Conservation (phyloP, 2,329 filamentous ascomycete species). For the Pezicula radicicola region DNA sequence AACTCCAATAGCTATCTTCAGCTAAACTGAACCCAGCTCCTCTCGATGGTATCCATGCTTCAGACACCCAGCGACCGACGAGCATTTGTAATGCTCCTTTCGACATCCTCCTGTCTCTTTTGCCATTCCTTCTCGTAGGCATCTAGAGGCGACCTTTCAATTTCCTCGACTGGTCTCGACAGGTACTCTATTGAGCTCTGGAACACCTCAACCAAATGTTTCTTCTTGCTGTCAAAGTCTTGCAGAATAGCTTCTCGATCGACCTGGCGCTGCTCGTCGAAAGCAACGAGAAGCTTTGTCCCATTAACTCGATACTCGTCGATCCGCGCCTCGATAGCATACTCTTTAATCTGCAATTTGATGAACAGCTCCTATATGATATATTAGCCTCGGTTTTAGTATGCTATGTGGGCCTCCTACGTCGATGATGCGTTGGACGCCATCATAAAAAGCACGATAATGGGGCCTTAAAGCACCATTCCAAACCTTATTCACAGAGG, state of each 20-base stretch:
- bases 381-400: slow-evolving; percentile 12
- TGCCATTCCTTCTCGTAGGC: slow-evolving; percentile 21
- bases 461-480: slow-evolving; percentile 25
- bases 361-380: slow-evolving; percentile 25
- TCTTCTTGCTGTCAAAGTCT: slow-evolving; percentile 13
- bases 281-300: slow-evolving; percentile 16
- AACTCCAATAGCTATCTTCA: too few relatives aligned
- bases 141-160: slow-evolving; percentile 12
- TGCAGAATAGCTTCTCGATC: slow-evolving; percentile 12
- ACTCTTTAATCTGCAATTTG: slow-evolving; percentile 23
- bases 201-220: slow-evolving; percentile 16
- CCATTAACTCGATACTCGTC: slow-evolving; percentile 26
- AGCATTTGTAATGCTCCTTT: slow-evolving; percentile 11
- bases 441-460: slow-evolving; percentile 20
- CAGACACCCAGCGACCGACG: background rate
- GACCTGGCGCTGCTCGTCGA: slow-evolving; percentile 12
- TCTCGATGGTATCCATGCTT: background rate
- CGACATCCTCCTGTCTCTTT: slow-evolving; percentile 18
- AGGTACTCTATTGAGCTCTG: slow-evolving; percentile 13
- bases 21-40: background rate
- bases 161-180: slow-evolving; percentile 7
- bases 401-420: slow-evolving; percentile 16
- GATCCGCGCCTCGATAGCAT: slow-evolving; percentile 22
- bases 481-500: slow-evolving; percentile 15
- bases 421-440: slow-evolving; percentile 25